A percentile compares a stretch with the other conserved stretches of the same genome.
Evolutionary conservation across 2,329 filamentous ascomycete genomes (phyloP).

Genomic region (Claviceps citrina): DNA sequence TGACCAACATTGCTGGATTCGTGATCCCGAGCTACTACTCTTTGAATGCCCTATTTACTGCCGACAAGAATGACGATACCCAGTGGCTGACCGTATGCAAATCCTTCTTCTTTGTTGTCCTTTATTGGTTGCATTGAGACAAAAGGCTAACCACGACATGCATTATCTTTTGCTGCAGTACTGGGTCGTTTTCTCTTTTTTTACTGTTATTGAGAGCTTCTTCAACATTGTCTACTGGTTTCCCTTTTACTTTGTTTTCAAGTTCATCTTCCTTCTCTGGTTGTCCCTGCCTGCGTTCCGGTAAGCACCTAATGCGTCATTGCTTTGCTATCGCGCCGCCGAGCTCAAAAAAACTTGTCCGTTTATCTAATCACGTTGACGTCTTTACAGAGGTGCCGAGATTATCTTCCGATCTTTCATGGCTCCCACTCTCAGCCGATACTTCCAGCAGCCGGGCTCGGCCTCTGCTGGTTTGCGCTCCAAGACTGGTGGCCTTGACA

Average conservation of each 20-base stretch:
- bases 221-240: slow-evolving; percentile 85
- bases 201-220: slow-evolving; percentile 70
- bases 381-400: slow-evolving; percentile 61
- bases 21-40: slow-evolving; percentile 76
- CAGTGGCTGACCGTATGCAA: slow-evolving; percentile 58
- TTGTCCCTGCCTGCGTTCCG: slow-evolving; percentile 86
- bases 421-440: slow-evolving; percentile 77
- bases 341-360: background rate
- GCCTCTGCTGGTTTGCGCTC: slow-evolving; percentile 78
- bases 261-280: slow-evolving; percentile 95
- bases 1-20: slow-evolving; percentile 78
- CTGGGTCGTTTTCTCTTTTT: slow-evolving; percentile 74
- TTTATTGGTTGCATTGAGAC: background rate
- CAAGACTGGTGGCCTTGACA: slow-evolving; percentile 67
- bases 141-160: background rate
- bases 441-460: slow-evolving; percentile 58
- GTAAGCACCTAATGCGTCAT: slow-evolving; percentile 37
- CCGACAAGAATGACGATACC: slow-evolving; percentile 60
- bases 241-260: slow-evolving; percentile 99
- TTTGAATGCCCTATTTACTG: slow-evolving; percentile 58
- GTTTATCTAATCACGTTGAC: background rate
- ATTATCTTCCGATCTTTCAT: slow-evolving; percentile 94
- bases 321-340: background rate
- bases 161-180: slow-evolving; percentile 38
- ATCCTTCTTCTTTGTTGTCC: background rate